Conservation (phyloP, 1,284 basidiomycete genomes). For the Schizopora paradoxa region DNA sequence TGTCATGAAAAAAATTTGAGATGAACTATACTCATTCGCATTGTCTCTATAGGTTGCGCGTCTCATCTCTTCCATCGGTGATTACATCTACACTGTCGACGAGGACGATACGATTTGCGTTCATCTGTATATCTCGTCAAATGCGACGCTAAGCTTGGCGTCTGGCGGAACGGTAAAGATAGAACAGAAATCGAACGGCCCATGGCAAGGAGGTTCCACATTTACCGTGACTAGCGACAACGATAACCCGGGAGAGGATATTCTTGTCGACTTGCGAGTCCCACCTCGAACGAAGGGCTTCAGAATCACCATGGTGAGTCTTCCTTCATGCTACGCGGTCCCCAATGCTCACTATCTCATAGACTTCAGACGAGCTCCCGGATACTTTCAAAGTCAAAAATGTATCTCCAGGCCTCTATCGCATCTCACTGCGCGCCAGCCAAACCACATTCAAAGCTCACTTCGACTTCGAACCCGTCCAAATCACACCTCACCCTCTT, state of each 20-base stretch:
- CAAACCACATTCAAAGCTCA: conserved; percentile 1
- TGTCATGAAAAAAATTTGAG: background rate
- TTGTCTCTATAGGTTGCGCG: conserved; percentile 17
- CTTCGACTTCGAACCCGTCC: conserved; percentile 16
- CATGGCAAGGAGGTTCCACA: conserved; percentile 18
- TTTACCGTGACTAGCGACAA: conserved; percentile 12
- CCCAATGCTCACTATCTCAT: background rate
- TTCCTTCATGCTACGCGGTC: background rate
- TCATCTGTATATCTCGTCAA: conserved; percentile 20
- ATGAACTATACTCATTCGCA: background rate
- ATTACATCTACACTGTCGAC: conserved; percentile 21
- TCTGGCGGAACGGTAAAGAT: conserved; percentile 13
- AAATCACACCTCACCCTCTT: conserved; percentile 19
- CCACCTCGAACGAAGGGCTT: conserved; percentile 15
- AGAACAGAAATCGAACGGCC: conserved; percentile 11
- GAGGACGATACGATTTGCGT: conserved; percentile 19
- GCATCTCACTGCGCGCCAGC: background rate
- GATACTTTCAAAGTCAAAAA: background rate
- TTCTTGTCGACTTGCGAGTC: conserved; percentile 13
- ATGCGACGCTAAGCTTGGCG: conserved; percentile 7
- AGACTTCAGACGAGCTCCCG: background rate
- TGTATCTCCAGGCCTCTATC: background rate
- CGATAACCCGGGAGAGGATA: background rate
- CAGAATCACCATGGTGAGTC: conserved; percentile 13
- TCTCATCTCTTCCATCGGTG: conserved; percentile 18